Evolutionary conservation across 108 stramenopile genomes (phyloP), one percentile per base, ranked within the genome.

Genomic region (Discostella stelligeroides): DNA sequence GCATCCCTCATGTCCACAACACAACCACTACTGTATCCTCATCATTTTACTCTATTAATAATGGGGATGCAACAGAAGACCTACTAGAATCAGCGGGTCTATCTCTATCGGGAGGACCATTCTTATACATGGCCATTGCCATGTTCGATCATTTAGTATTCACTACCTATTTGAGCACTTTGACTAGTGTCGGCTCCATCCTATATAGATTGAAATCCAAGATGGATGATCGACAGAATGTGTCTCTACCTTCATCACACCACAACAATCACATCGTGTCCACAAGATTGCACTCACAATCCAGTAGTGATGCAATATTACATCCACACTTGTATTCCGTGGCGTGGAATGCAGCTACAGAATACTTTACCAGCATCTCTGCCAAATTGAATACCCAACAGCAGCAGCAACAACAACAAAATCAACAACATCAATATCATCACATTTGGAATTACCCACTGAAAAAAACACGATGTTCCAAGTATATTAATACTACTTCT

Each of bases 21-120:
- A 55, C 20, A 27, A 25, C 27, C 40, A n/a, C n/a, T n/a, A n/a
- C n/a, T n/a, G n/a, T n/a, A n/a, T n/a, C n/a, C n/a, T n/a, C n/a
- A n/a, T n/a, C n/a, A n/a, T n/a, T 45, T 48, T 14, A 14, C 20
- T 13, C 29, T 10, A 63, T 14, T n/a, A 40, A 29, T 20, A 48
- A 38, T n/a, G 38, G 27, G 47, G 68, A 78, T 37, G 71, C 80
- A 45, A 75, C 88, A 14, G 91, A 89, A 64, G 82, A 83, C 37
- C 67, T 92, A 10, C 72, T 92, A 18, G 87, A 92, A 39, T 70
- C 81, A 10, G 88, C 84, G 1, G 88, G 87, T 7, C 68, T 75
- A 21, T 71, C 65, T 30, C 41, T 64, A n/a, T 83, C 82, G 11
- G 82, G 82, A 8, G 73, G 73, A 1, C 82, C 82, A 15, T 79